phyloP scores from a whole-genome alignment of 495 filamentous ascomycete species.

The Lophiotrema nucula region DNA sequence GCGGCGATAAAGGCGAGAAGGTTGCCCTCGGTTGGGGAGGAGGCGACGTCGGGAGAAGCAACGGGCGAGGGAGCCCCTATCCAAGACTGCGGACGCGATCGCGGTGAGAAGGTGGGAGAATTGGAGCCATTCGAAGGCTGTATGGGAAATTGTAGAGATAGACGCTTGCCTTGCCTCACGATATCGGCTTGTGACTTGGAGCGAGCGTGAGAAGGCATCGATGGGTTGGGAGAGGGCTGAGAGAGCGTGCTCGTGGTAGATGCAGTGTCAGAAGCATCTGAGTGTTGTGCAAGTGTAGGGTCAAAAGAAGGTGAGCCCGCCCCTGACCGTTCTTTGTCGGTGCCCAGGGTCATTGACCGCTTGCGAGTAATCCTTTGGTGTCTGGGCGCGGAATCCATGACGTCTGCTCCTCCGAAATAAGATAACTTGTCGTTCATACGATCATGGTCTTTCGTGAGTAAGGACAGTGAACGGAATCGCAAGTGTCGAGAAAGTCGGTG shows the following conservation, averaged over 20 bases:
- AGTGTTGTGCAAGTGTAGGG: neutral
- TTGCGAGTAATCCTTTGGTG: conserved; percentile 16
- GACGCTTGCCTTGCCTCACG: conserved; percentile 66
- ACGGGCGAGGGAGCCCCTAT: conserved; percentile 33
- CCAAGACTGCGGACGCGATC: conserved; percentile 32
- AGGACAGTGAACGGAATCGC: conserved; percentile 17
- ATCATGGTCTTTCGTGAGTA: conserved; percentile 9
- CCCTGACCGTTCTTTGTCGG: conserved; percentile 27
- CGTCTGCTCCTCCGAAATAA: conserved; percentile 14
- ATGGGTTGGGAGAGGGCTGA: conserved; percentile 5
- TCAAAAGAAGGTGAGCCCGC: conserved; percentile 6
- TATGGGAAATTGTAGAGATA: conserved; percentile 80
- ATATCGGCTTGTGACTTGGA: conserved; percentile 32
- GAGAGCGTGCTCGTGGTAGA: conserved; percentile 3
- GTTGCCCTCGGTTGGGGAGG: conserved; percentile 64
- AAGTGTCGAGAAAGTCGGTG: conserved; percentile 32
- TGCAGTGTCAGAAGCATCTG: neutral
- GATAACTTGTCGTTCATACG: conserved; percentile 17
- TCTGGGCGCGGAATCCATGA: conserved; percentile 11
- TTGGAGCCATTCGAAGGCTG: conserved; percentile 35
- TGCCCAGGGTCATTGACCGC: conserved; percentile 26
- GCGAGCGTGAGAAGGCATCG: conserved; percentile 28
- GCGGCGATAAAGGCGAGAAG: conserved; percentile 86
- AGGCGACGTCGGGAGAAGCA: conserved; percentile 49
- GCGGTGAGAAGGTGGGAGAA: conserved; percentile 30